Evolutionary conservation across 2,329 filamentous ascomycete genomes (phyloP).

Genomic region (Neonectria hederae): DNA sequence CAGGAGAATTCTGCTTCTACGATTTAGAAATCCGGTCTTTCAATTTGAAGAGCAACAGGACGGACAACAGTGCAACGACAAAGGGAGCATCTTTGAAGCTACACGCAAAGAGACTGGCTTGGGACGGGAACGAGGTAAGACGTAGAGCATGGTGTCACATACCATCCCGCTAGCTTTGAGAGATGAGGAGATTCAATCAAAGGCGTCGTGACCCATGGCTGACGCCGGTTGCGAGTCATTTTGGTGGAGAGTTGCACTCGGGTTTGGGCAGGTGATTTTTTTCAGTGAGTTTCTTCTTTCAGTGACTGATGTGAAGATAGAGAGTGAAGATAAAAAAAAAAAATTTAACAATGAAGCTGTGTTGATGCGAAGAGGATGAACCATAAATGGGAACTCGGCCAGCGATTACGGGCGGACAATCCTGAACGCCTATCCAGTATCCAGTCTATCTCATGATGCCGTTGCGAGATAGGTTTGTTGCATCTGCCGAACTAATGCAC

Average conservation of each 20-base stretch:
- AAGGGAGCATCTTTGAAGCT: not conserved
- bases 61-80: not conserved
- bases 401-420: no score
- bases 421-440: not conserved
- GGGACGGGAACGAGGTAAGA: not conserved
- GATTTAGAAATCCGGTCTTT: conserved; percentile 30
- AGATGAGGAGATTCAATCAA: conserved; percentile 51
- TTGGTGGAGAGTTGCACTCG: not conserved
- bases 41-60: not conserved
- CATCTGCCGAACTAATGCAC: not conserved
- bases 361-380: not conserved
- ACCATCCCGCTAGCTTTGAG: conserved; percentile 75
- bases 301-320: not conserved
- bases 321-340: no score
- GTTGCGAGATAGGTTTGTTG: not conserved
- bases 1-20: conserved; percentile 74
- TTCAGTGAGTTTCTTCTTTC: not conserved
- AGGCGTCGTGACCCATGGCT: conserved; percentile 31
- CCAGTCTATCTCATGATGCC: not conserved
- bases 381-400: not conserved
- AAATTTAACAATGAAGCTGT: no score
- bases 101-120: not conserved
- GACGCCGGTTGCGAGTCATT: conserved; percentile 32
- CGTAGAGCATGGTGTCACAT: conserved; percentile 39
- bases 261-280: not conserved